Percentiles rank a stretch among this genome's conserved stretches.
Conservation (phyloP, 169 alveolate species). For the Plasmodium fragile region DNA sequence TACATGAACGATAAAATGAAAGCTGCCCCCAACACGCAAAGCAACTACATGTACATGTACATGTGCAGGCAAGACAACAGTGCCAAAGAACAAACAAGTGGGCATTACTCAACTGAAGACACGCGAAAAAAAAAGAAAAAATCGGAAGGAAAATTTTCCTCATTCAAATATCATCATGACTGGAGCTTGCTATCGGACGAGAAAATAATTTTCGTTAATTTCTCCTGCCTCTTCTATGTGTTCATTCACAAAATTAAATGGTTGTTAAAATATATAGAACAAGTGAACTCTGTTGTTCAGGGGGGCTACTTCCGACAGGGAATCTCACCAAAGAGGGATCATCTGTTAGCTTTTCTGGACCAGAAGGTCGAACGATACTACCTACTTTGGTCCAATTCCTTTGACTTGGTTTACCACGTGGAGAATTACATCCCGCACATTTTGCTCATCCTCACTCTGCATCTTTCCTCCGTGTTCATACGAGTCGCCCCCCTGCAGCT, state of each 20-base stretch:
- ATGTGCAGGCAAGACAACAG: not conserved
- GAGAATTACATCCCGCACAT: slow-evolving; percentile 56
- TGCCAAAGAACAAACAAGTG: not conserved
- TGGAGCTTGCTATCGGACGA: not conserved
- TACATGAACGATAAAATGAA: not conserved
- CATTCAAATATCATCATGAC: not conserved
- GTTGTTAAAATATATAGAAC: slow-evolving; percentile 54
- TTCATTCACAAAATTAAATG: slow-evolving; percentile 19
- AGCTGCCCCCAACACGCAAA: not conserved
- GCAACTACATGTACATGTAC: not conserved
- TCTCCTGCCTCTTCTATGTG: slow-evolving; percentile 44
- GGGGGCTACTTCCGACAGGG: slow-evolving; percentile 33
- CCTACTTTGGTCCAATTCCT: slow-evolving; percentile 58
- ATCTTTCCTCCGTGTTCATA: slow-evolving; percentile 23
- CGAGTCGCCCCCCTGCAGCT: slow-evolving; percentile 57
- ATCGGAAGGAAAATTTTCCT: not conserved
- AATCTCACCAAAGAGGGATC: slow-evolving; percentile 20
- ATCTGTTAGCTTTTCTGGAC: slow-evolving; percentile 42
- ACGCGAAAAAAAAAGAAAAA: not conserved
- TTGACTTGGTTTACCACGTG: slow-evolving; percentile 55
- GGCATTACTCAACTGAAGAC: not conserved
- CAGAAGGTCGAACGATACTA: slow-evolving; percentile 64
- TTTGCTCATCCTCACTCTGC: slow-evolving; percentile 3
- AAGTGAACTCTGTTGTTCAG: slow-evolving; percentile 55
- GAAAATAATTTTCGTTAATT: slow-evolving; percentile 49